phyloP scores from a whole-genome alignment of 129 eudicot species.

The Flaveria trinervia region DNA sequence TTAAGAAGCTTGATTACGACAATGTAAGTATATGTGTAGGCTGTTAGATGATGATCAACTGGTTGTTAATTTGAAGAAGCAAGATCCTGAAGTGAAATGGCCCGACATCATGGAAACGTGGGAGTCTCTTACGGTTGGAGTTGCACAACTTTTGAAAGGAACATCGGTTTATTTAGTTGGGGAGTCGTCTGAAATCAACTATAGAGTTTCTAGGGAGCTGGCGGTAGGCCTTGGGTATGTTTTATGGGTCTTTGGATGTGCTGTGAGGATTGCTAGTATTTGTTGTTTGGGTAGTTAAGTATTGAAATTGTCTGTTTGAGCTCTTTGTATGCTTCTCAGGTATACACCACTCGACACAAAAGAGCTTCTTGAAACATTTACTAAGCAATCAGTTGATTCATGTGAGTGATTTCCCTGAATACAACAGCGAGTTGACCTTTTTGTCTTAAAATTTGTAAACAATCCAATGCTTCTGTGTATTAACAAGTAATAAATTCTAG shows the following conservation, averaged over 20 bases:
- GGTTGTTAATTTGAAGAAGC: slow-evolving; percentile 84
- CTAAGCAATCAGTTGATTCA: slow-evolving; percentile 75
- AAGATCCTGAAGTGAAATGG: slow-evolving; percentile 88
- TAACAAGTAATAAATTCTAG: slow-evolving; percentile 51
- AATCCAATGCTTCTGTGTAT: slow-evolving; percentile 14
- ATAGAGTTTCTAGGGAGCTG: slow-evolving; percentile 75
- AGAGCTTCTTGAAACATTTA: slow-evolving; percentile 72
- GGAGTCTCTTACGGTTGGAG: slow-evolving; percentile 81
- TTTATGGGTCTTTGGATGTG: not conserved
- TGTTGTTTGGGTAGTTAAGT: not conserved
- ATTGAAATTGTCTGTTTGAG: slow-evolving; percentile 1
- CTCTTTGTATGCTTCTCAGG: slow-evolving; percentile 44
- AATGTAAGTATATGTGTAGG: slow-evolving; percentile 41
- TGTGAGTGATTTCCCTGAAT: slow-evolving; percentile 52
- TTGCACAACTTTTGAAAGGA: slow-evolving; percentile 80
- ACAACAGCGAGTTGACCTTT: not conserved
- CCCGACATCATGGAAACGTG: slow-evolving; percentile 94
- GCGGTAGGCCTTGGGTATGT: slow-evolving; percentile 94
- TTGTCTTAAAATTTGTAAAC: not conserved
- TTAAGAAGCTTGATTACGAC: slow-evolving; percentile 11
- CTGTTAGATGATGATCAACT: slow-evolving; percentile 81
- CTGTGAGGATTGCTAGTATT: slow-evolving; percentile 1
- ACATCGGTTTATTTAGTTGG: slow-evolving; percentile 83
- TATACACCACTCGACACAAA: slow-evolving; percentile 80
- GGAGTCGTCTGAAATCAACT: slow-evolving; percentile 86